phyloP scores from a whole-genome alignment of 495 filamentous ascomycete species.

The Bacidia gigantensis region DNA sequence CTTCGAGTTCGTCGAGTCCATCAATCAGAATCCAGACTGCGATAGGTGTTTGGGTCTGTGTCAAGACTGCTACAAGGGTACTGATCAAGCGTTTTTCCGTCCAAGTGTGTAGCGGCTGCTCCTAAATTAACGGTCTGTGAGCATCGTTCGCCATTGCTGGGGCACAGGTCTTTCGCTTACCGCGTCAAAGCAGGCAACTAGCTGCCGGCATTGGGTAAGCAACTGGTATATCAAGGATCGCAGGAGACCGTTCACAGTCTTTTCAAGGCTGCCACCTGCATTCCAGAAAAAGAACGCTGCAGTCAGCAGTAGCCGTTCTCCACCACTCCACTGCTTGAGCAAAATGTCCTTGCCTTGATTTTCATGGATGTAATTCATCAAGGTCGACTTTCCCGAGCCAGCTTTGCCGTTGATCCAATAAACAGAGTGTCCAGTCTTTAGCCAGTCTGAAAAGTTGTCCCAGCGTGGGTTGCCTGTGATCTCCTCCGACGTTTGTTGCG shows the following conservation, averaged over 20 bases:
- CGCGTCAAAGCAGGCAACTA: neutral
- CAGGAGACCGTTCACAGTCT: slow-evolving; percentile 30
- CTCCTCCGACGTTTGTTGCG: neutral
- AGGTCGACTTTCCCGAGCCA: slow-evolving; percentile 33
- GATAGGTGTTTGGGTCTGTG: neutral
- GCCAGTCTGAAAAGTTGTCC: slow-evolving; percentile 5
- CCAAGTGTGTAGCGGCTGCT: slow-evolving; percentile 6
- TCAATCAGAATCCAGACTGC: slow-evolving; percentile 35
- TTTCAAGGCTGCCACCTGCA: slow-evolving; percentile 24
- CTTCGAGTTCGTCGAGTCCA: slow-evolving; percentile 32
- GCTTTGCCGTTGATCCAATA: slow-evolving; percentile 30
- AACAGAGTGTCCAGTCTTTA: slow-evolving; percentile 13
- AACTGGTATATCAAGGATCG: slow-evolving; percentile 4
- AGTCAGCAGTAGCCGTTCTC: slow-evolving; percentile 21
- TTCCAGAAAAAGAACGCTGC: slow-evolving; percentile 36
- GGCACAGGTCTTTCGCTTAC: neutral
- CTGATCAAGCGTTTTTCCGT: slow-evolving; percentile 1
- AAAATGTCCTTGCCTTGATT: slow-evolving; percentile 10
- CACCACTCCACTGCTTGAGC: slow-evolving; percentile 21
- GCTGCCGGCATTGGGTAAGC: neutral
- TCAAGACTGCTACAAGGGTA: neutral
- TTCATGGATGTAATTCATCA: slow-evolving; percentile 28
- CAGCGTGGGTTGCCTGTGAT: neutral
- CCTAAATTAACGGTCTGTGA: slow-evolving; percentile 14
- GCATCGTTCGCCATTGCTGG: slow-evolving; percentile 1